Conservation (phyloP, 73 alveolate species). For the Loxodes magnus region DNA sequence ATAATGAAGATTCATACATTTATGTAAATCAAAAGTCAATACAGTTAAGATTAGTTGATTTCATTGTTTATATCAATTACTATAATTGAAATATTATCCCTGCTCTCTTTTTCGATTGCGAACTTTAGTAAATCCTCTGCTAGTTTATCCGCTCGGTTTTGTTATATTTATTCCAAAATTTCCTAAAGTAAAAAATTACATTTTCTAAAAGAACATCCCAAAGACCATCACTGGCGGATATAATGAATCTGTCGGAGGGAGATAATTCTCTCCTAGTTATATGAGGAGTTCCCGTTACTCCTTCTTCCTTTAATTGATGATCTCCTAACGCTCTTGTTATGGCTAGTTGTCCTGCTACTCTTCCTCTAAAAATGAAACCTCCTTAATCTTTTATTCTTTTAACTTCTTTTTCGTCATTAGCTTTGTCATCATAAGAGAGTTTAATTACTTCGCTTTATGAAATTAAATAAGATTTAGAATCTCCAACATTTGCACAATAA, state of each 20-base stretch:
- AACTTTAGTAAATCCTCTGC: too few relatives aligned
- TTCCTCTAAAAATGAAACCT: slow-evolving; percentile 43
- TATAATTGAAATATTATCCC: too few relatives aligned
- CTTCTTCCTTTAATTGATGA: slow-evolving; percentile 64
- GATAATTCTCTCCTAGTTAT: slow-evolving; percentile 33
- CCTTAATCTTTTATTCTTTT: slow-evolving; percentile 53
- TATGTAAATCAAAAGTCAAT: too few relatives aligned
- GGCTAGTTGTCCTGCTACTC: slow-evolving; percentile 89
- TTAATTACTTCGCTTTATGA: slow-evolving; percentile 70
- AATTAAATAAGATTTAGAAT: slow-evolving; percentile 74
- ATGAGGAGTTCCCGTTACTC: slow-evolving; percentile 61
- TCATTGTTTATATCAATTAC: too few relatives aligned
- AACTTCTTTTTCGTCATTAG: slow-evolving; percentile 68
- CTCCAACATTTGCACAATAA: slow-evolving; percentile 88
- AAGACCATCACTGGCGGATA: slow-evolving; percentile 75
- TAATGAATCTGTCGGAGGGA: slow-evolving; percentile 34
- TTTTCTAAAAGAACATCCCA: slow-evolving; percentile 74
- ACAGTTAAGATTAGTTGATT: too few relatives aligned
- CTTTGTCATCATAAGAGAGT: slow-evolving; percentile 81
- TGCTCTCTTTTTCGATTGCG: too few relatives aligned
- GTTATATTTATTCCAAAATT: slow-evolving; percentile 5
- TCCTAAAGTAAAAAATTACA: slow-evolving; percentile 26
- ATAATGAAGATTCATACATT: too few relatives aligned
- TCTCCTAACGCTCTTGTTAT: slow-evolving; percentile 95
- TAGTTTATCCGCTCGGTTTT: slow-evolving; percentile 5